Base-by-base conservation (phyloP, 345 rosid species). In the Hibiscus trionum region DNA sequence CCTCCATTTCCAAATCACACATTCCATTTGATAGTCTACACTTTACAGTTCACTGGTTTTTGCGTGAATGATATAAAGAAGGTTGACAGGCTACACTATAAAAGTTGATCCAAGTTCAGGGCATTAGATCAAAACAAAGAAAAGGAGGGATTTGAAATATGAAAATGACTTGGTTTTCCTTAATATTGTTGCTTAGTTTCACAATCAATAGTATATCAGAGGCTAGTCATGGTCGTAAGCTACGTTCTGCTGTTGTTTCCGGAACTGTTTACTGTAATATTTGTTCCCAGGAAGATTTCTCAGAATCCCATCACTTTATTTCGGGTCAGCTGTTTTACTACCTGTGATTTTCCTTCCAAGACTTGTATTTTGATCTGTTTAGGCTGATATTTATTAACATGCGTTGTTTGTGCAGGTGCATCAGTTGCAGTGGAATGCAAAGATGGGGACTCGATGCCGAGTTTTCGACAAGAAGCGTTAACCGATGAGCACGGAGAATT, bases 181-280 rank as follows among this genome's bases (percentile, higher is more conserved):
- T 76, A 11, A 21, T 79, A 9, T 50, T 78, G 33, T 6, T 85
- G n/a, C 77, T 88, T 8, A 19, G 77, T 67, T 75, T 68, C 57
- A 27, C 75, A 10, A 55, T 76, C 42, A 7, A 19, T 55, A 50
- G 57, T 37, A 17, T 66, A 10, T 77, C 85, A 37, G 84, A 84
- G 26, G 86, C 77, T 19, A 50, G 71, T 27, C 71, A 50, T 49
- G 11, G 67, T 33, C 17, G 53, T 27, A 80, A 72, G 75, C 88
- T 67, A 16, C 71, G 5, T 61, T 79, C 91, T 66, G 88, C 97
- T 0, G 77, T 84, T 53, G 90, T 88, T 61, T 91, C 89, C 24
- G 97, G 98, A 35, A 87, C 92, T 64, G 97, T 91, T 58, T 90
- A 82, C 83, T 94, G 98, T 35, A 95, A 91, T 81, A 88, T 97